Evolutionary conservation across 805 yeast species (phyloP), one percentile per base, ranked within the genome.

Genomic region (Candida koratica): DNA sequence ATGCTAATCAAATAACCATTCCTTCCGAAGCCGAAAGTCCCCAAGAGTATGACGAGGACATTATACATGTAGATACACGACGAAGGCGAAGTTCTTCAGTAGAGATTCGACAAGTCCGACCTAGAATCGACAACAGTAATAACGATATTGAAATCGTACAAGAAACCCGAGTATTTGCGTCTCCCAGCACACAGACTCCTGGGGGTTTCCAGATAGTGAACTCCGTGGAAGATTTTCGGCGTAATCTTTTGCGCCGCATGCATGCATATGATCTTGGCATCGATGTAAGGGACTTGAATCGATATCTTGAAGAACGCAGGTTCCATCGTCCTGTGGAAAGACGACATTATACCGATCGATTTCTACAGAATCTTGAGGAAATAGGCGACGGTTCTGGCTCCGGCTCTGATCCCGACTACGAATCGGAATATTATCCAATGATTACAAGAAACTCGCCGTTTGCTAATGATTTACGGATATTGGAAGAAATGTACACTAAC

Each of bases 41-140:
- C 12, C 26, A 24, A 14, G 17, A 28, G 4, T n/a, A 33, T 22
- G 7, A 7, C 23, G 53, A 48, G 28, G 56, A 52, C 24, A 37
- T 52, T 9, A 47, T 49, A 5, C 28, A 25, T 32, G n/a, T 23
- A 4, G 25, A 24, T 16, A 17, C 35, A 5, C 24, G 24, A 7
- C 24, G 28, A 24, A 32, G 36, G 18, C 24, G 28, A 32, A 32
- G 29, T 18, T 4, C n/a, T 10, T 17, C 17, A 13, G 29, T 25
- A 10, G 29, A 17, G 12, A 29, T 7, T 8, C 25, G 36, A 15
- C 15, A 17, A 17, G 36, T 32, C 4, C 5, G 36, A 14, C n/a
- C 3, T 3, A 24, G 36, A 17, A 11, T 22, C 9, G 28, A 32
- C 20, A 19, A 5, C 12, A 12, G 8, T 16, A 23, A 32, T 17